phyloP scores from a whole-genome alignment of 192 early-diverging fungal genomes.

The Gorgonomyces haynaldii region DNA sequence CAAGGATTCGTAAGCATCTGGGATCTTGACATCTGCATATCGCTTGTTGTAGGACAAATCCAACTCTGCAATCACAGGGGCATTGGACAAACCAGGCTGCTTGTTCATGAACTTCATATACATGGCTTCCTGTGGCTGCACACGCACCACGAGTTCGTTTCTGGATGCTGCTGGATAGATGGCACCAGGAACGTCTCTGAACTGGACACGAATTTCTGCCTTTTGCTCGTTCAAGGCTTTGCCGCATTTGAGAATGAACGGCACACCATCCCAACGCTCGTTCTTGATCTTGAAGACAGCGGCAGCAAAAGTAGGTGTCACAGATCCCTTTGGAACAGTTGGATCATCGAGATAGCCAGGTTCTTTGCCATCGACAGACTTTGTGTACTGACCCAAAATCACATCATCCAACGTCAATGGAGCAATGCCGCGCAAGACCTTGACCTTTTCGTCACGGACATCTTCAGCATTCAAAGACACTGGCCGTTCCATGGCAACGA shows the following conservation, averaged over 20 bases:
- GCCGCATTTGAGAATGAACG: conserved; percentile 61
- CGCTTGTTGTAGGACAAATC: conserved; percentile 86
- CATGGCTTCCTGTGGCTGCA: conserved; percentile 89
- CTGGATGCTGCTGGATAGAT: conserved; percentile 67
- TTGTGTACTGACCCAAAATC: conserved; percentile 83
- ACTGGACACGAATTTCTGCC: conserved; percentile 92
- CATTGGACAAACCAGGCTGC: conserved; percentile 72
- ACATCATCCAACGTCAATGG: conserved; percentile 69
- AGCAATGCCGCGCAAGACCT: conserved; percentile 56
- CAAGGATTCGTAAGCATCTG: conserved; percentile 95
- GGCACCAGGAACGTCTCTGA: conserved; percentile 79
- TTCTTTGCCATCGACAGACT: conserved; percentile 61
- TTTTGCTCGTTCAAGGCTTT: conserved; percentile 85
- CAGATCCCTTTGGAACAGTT: conserved; percentile 72
- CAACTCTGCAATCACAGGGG: conserved; percentile 79
- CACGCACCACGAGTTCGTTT: conserved; percentile 92
- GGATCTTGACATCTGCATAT: conserved; percentile 80
- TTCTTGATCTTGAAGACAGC: conserved; percentile 81
- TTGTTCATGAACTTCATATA: conserved; percentile 98
- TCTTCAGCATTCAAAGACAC: conserved; percentile 77
- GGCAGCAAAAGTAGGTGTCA: conserved; percentile 85
- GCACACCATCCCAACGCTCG: conserved; percentile 89
- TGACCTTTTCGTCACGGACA: conserved; percentile 84
- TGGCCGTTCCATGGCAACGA: conserved; percentile 93
- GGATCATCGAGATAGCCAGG: conserved; percentile 92